A percentile compares a stretch with the other conserved stretches of the same genome.
Evolutionary conservation across 129 eudicot species (phyloP).

Genomic region (Flaveria bidentis): DNA sequence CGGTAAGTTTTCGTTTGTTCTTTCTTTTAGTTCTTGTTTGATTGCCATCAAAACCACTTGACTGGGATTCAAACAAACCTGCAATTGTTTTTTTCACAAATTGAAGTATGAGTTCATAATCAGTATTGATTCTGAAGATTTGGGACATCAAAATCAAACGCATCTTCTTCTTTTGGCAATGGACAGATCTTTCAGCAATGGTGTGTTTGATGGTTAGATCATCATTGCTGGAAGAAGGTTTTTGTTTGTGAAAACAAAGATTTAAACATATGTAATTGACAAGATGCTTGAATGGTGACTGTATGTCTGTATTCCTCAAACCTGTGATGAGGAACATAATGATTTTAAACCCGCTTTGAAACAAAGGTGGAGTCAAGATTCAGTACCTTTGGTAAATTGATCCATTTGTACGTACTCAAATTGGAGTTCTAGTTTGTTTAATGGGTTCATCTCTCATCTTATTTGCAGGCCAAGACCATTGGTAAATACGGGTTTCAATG

Average conservation of each 20-base stretch:
- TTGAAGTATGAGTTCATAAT: neutral
- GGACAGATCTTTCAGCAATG: no score
- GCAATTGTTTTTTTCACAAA: neutral
- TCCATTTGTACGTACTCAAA: neutral
- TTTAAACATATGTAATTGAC: neutral
- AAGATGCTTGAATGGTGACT: neutral
- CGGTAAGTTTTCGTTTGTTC: conserved; percentile 39
- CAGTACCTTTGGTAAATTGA: neutral
- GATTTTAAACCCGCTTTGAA: neutral
- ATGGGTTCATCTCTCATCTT: conserved; percentile 9
- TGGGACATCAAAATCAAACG: neutral
- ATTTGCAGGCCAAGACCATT: conserved; percentile 58
- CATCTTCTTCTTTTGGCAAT: neutral
- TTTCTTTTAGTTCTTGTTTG: neutral
- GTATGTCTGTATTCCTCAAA: neutral
- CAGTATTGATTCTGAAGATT: neutral
- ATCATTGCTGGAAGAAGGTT: neutral
- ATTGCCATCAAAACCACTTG: neutral
- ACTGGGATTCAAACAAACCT: neutral
- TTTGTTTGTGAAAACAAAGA: neutral
- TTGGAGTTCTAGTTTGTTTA: neutral
- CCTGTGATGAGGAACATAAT: neutral
- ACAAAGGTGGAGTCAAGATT: neutral
- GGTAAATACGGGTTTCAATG: conserved; percentile 62
- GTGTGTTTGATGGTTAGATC: no score